Evolutionary conservation across 2,329 filamentous ascomycete genomes (phyloP), one percentile per base, ranked within the genome.

Genomic region (Ceratocystis cubensis): DNA sequence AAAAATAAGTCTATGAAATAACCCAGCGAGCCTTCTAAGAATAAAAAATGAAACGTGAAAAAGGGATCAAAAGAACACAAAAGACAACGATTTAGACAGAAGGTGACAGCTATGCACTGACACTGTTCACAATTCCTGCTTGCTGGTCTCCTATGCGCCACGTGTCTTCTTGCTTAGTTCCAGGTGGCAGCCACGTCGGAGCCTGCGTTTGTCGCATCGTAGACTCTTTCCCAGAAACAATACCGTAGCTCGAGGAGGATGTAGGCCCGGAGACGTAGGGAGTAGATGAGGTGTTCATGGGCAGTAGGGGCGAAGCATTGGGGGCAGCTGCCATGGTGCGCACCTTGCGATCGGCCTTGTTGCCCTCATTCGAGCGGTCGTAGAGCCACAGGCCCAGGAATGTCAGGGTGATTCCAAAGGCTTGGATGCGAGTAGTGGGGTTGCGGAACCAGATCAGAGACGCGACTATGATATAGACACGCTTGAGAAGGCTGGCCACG

Each of bases 391-490:
- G 81, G 0, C 94, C 94, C 37, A 96, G 72, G 73, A 96, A 96
- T 0, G 94, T 99, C 59, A 99, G 83, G 3, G 78, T 83, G 72
- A 99, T 96, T 17, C 94, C 94, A 53, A 88, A 80, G 0, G 85
- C 90, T 75, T 99, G 94, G 17, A 95, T 75, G 17, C 80, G 81
- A 4, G 90, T 96, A 41, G 94, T 96, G 1, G 88, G 84, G 75
- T 87, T 96, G 70, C 91, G 88, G 77, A 97, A 99, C 94, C 94
- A 99, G 71, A 97, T 78, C 69, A 99, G 93, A 5, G 94, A 91
- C 71, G 96, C 88, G 68, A 94, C 84, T 71, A 99, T 96, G 72
- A 99, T 93, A 73, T 96, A 96, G 13, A 99, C 94, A 62, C 94
- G 88, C 78, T 99, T 99, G 76, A 99, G 94, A 69, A 99, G 80